Evolutionary conservation across 2,329 filamentous ascomycete species (phyloP).

Genomic region (Cladosporium phlei): DNA sequence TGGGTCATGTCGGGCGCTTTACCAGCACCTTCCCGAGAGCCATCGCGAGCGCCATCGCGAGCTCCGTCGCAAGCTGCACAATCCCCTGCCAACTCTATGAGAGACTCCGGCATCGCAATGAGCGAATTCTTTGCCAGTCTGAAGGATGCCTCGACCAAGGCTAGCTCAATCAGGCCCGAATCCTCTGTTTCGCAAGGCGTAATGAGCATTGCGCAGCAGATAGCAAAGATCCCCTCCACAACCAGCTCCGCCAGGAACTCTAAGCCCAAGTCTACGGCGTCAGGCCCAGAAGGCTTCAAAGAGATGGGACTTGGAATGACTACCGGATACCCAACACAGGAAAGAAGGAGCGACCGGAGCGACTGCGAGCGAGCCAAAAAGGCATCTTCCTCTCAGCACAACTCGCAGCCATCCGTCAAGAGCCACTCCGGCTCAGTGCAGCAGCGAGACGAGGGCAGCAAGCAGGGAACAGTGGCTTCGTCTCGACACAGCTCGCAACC

Average conservation of each 20-base stretch:
- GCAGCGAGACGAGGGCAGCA: too few relatives aligned
- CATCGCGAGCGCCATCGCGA: neutral
- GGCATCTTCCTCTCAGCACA: too few relatives aligned
- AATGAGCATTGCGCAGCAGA: conserved; percentile 3
- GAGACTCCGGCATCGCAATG: conserved; percentile 8
- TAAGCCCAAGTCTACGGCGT: neutral
- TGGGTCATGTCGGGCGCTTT: conserved; percentile 26
- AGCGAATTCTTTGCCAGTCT: neutral
- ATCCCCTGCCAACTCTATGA: neutral
- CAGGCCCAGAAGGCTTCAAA: neutral
- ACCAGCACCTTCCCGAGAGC: neutral
- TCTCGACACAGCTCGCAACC: neutral
- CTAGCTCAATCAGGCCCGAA: neutral
- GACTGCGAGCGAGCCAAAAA: too few relatives aligned
- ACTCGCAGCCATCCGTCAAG: neutral
- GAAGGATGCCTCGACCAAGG: neutral
- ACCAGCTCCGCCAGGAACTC: neutral
- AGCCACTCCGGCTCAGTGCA: too few relatives aligned
- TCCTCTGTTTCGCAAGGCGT: conserved; percentile 2
- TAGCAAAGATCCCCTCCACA: conserved; percentile 5
- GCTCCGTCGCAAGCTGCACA: too few relatives aligned
- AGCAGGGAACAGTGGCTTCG: neutral
- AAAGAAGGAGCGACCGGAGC: neutral
- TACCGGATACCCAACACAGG: neutral
- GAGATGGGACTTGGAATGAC: neutral